These are phyloP conservation scores for Seiridium unicorne DNA, from an alignment of 2,329 filamentous ascomycete species.

Conservation along the genomic window DNA sequence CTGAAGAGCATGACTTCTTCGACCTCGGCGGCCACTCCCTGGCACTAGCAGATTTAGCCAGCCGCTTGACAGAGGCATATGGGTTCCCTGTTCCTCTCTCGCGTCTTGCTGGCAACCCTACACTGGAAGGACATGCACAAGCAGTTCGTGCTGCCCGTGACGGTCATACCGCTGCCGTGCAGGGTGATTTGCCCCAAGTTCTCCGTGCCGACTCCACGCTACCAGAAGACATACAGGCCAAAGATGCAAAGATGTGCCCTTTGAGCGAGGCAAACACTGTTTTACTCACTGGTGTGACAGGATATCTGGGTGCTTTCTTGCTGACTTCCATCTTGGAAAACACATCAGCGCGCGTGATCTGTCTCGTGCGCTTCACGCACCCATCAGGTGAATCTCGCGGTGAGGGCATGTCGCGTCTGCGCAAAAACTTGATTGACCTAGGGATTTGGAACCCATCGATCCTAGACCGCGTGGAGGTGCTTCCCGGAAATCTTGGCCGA, in stretches of 20 bases:
- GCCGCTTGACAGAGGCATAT: slow-evolving; percentile 65
- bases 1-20: slow-evolving; percentile 72
- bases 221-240: slow-evolving; percentile 66
- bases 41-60: slow-evolving; percentile 74
- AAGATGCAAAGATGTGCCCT: slow-evolving; percentile 50
- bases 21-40: slow-evolving; percentile 79
- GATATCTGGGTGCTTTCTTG: slow-evolving; percentile 74
- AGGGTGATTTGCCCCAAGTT: slow-evolving; percentile 71
- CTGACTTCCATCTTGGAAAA: slow-evolving; percentile 66
- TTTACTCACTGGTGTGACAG: slow-evolving; percentile 72
- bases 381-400: slow-evolving; percentile 62
- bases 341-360: slow-evolving; percentile 68
- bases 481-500: slow-evolving; percentile 70
- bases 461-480: slow-evolving; percentile 73
- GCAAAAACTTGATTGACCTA: slow-evolving; percentile 74
- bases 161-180: slow-evolving; percentile 71
- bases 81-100: slow-evolving; percentile 72
- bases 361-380: slow-evolving; percentile 71
- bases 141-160: slow-evolving; percentile 70
- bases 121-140: slow-evolving; percentile 69
- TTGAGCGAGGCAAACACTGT: slow-evolving; percentile 67
- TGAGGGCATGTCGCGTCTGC: slow-evolving; percentile 68
- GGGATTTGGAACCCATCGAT: slow-evolving; percentile 76
- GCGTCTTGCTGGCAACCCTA: slow-evolving; percentile 69
- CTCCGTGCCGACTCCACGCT: slow-evolving; percentile 65